phyloP scores from a whole-genome alignment of 805 yeast species.

The Brettanomyces sp. region DNA sequence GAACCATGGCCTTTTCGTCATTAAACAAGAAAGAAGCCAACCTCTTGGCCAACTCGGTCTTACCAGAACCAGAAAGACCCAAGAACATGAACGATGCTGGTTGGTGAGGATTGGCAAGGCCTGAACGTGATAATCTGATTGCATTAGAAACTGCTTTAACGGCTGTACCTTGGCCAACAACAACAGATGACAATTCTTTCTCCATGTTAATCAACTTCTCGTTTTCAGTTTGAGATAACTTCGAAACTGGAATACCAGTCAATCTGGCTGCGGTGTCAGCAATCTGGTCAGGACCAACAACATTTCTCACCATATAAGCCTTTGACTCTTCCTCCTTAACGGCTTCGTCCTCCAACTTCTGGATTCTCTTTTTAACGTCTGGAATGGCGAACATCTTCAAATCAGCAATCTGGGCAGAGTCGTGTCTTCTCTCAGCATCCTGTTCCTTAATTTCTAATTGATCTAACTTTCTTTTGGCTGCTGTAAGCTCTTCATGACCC shows the following conservation, averaged over 20 bases:
- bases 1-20: slow-evolving; percentile 92
- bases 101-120: slow-evolving; percentile 90
- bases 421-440: slow-evolving; percentile 96
- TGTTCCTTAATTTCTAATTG: slow-evolving; percentile 87
- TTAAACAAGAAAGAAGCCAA: slow-evolving; percentile 93
- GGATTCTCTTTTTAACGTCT: slow-evolving; percentile 70
- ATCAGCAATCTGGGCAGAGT: slow-evolving; percentile 91
- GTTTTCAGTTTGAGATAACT: slow-evolving; percentile 92
- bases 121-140: slow-evolving; percentile 85
- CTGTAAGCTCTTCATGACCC: slow-evolving; percentile 84
- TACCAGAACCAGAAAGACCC: slow-evolving; percentile 96
- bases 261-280: slow-evolving; percentile 96
- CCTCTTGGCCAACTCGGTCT: slow-evolving; percentile 95
- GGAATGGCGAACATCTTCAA: slow-evolving; percentile 96
- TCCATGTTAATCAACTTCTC: slow-evolving; percentile 93
- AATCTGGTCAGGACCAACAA: slow-evolving; percentile 66
- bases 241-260: slow-evolving; percentile 94
- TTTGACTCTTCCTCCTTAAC: slow-evolving; percentile 51
- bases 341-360: slow-evolving; percentile 62
- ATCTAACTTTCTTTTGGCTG: slow-evolving; percentile 82
- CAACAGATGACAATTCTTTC: slow-evolving; percentile 66
- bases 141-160: slow-evolving; percentile 95
- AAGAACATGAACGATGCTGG: slow-evolving; percentile 93
- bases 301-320: slow-evolving; percentile 70
- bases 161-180: slow-evolving; percentile 94